Percentiles rank a stretch among this genome's conserved stretches.
Conservation (phyloP, 1,284 basidiomycete genomes). For the Heimioporus retisporus region DNA sequence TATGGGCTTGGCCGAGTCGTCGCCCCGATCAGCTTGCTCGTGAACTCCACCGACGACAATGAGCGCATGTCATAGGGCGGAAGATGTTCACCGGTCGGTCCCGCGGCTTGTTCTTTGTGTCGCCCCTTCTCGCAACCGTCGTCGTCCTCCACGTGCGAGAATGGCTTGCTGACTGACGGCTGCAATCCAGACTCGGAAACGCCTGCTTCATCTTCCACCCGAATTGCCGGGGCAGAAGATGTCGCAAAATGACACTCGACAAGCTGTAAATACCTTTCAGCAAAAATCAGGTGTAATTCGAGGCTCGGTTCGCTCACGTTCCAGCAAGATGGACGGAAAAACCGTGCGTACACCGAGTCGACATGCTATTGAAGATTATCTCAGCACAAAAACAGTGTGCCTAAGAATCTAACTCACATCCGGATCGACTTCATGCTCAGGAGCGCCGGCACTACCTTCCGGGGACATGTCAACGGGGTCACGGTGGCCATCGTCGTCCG, state of each 20-base stretch:
- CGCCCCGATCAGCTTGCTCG: neutral
- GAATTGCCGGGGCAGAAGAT: slow-evolving; percentile 4
- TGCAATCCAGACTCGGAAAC: neutral
- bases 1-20: neutral
- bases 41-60: neutral
- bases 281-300: neutral
- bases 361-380: neutral
- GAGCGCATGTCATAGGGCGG: slow-evolving; percentile 2
- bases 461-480: no score
- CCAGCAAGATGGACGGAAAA: slow-evolving; percentile 8
- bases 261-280: neutral
- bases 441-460: no score
- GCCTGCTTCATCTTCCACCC: slow-evolving; percentile 2
- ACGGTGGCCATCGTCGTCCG: no score
- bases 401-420: neutral
- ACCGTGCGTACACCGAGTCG: slow-evolving; percentile 3
- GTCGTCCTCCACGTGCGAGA: slow-evolving; percentile 2
- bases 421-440: neutral
- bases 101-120: neutral
- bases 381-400: neutral
- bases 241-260: slow-evolving; percentile 9
- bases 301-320: neutral
- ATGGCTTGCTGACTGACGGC: slow-evolving; percentile 1
- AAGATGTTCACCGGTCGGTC: neutral
- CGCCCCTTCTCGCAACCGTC: neutral